Base-by-base conservation (phyloP, 352 stramenopile species). In the Phytophthora sp. region DNA sequence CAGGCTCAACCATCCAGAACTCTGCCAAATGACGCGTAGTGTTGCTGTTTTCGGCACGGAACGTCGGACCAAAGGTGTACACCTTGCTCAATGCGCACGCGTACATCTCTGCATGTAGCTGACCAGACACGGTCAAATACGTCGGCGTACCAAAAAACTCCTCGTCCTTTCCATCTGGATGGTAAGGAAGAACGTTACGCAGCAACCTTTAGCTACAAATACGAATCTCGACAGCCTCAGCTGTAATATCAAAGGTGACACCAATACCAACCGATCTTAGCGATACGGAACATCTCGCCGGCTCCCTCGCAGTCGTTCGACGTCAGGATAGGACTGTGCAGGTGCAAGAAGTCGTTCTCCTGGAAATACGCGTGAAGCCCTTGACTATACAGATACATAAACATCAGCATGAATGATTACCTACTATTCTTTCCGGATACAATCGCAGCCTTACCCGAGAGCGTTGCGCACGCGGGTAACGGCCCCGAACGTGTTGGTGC, bases 1-100 rank as follows among this genome's bases (percentile, higher is more conserved):
- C 89, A 4, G 95, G 95, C 75, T 99, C 98, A 5, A 99, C 94
- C 96, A 99, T 99, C 85, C 95, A 98, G 76, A 99, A 99, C 66
- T 99, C 96, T 21, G 95, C 91, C 45, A 99, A 79, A 71, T 99
- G 97, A 31, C 97, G 84, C 11, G 93, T 95, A 16, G 97, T 99
- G 79, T 99, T 97, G 68, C 85, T 98, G 83, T 99, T 99, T 76
- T 99, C 97, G 0, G 98, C 98, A 27, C 97, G 91, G 73, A 99
- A 99, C 2, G 98, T 99, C 27, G 98, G 98, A 2, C 97, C 98
- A 74, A 99, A 99, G 1, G 97, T 99, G 80, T 99, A 99, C 41
- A 99, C 92, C 73, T 99, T 98, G 66, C 96, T 95, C 52, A 99
- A 71, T 7, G 97, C 96, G 65, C 86, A 99, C 11, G 97, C 97